Base-by-base conservation (phyloP, 495 filamentous ascomycete genomes). In the Xylaria nigripes region DNA sequence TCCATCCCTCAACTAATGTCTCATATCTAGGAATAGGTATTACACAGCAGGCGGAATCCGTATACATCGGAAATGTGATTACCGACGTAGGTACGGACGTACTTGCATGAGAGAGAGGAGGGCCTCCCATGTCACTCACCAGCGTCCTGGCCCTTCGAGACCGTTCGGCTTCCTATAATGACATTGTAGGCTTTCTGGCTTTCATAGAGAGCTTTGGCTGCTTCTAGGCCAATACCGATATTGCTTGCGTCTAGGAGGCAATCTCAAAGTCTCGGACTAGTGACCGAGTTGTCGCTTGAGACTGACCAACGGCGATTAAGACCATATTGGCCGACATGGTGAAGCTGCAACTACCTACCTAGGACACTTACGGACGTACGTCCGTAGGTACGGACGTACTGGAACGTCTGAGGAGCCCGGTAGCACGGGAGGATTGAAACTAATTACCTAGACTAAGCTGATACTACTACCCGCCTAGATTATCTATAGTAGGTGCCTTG, bases 161-260 rank as follows among this genome's bases (percentile, higher is more conserved):
- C 13, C 6, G 61, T 69, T 2, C 78, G 68, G n/a, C 69, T 68
- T 18, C 74, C 74, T 18, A 82, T 41, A 36, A 80, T 48, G 38
- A 81, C 69, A 34, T 69, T 70, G 63, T 80, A 81, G 0, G 76
- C 51, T 16, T 63, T 60, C 10, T 54, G 32, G 8, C 74, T 72
- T 23, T 63, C 51, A 55, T 58, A 68, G 1, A 81, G 65, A 6
- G 77, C 72, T 50, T 67, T 73, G 50, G 77, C 66, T 5, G 66
- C 73, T 54, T 80, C 69, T 29, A 70, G 70, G 7, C 79, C 78
- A 36, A 81, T 65, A 16, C 78, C 77, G 6, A 72, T 74, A 59
- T 80, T 80, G 29, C 58, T 62, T 64, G 12, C 5, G 21, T 23
- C 15, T 40, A 3, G 32, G 1, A 0, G 18, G 65, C 55, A 53